Conservation (phyloP, 2,329 filamentous ascomycete species). For the Cytospora leucostoma region DNA sequence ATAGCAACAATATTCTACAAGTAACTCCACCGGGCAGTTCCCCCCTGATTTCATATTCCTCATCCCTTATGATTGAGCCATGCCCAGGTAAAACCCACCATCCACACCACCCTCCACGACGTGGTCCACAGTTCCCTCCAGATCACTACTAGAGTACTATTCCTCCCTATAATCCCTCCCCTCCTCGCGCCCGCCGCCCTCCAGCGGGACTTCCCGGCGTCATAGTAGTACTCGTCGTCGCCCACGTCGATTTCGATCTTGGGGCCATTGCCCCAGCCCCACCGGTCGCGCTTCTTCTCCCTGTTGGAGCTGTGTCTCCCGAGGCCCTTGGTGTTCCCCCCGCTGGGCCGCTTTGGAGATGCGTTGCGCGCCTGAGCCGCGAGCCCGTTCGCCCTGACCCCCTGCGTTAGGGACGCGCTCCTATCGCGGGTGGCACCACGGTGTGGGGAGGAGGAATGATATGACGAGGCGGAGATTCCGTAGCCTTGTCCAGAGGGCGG, state of each 20-base stretch:
- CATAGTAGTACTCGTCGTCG: constrained; percentile 48
- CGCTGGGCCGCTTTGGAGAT: constrained; percentile 33
- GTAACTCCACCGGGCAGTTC: too few relatives aligned
- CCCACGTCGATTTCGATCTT: constrained; percentile 56
- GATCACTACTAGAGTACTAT: constrained; percentile 49
- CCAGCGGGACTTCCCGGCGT: constrained; percentile 43
- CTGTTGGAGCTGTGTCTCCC: constrained; percentile 50
- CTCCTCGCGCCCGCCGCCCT: constrained; percentile 31
- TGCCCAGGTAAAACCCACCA: constrained; percentile 65
- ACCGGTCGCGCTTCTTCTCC: constrained; percentile 26
- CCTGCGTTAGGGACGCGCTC: constrained; percentile 30
- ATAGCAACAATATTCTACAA: too few relatives aligned
- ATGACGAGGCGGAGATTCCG: constrained; percentile 39
- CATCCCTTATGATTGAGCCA: constrained; percentile 68
- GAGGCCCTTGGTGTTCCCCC: constrained; percentile 33
- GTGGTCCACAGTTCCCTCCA: constrained; percentile 62
- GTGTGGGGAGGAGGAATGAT: constrained; percentile 33
- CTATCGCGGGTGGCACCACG: constrained; percentile 32
- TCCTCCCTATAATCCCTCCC: constrained; percentile 24
- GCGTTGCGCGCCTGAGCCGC: constrained; percentile 31
- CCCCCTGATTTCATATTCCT: constrained; percentile 16
- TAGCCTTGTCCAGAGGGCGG: constrained; percentile 33
- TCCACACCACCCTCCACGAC: constrained; percentile 62
- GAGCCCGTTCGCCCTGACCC: constrained; percentile 29
- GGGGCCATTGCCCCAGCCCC: constrained; percentile 40